These are phyloP conservation scores for Cercospora nicotianae DNA, from an alignment of 2,329 filamentous ascomycete genomes.

Conservation along the genomic window DNA sequence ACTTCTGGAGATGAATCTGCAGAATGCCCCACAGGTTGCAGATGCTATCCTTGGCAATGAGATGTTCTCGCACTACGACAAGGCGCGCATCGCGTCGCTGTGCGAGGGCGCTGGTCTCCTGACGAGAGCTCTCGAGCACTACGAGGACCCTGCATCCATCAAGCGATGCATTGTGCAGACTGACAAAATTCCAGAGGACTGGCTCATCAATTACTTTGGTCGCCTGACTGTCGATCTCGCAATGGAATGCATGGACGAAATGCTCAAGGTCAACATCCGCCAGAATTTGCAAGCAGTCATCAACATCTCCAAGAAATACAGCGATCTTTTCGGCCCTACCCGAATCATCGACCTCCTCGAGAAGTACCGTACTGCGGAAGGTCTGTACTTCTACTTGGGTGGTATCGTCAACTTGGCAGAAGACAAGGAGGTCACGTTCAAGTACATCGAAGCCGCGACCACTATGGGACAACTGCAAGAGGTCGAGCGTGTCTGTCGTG, in stretches of 20 bases:
- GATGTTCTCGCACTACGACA: conserved; percentile 98
- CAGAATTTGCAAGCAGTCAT: conserved; percentile 95
- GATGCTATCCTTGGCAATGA: conserved; percentile 97
- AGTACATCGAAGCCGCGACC: conserved; percentile 97
- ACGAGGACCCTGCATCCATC: conserved; percentile 83
- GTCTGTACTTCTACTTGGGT: conserved; percentile 96
- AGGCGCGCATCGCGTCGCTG: conserved; percentile 78
- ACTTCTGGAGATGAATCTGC: conserved; percentile 94
- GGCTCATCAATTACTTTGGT: conserved; percentile 89
- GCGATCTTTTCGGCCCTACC: conserved; percentile 84
- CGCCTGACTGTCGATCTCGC: conserved; percentile 94
- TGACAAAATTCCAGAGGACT: conserved; percentile 86
- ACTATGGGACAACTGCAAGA: conserved; percentile 92
- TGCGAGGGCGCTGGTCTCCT: conserved; percentile 88
- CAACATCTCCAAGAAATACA: conserved; percentile 96
- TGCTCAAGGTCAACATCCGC: conserved; percentile 95
- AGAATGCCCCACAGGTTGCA: conserved; percentile 94
- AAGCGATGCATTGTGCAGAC: conserved; percentile 87
- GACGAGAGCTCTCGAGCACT: conserved; percentile 77
- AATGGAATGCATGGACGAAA: conserved; percentile 88
- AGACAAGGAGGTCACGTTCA: conserved; percentile 95
- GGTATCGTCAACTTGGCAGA: conserved; percentile 97
- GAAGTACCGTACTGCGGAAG: conserved; percentile 95
- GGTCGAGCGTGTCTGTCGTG: conserved; percentile 94
- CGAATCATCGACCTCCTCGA: conserved; percentile 91